Evolutionary conservation across 805 yeast species (phyloP).

Genomic region (Candida succiphila): DNA sequence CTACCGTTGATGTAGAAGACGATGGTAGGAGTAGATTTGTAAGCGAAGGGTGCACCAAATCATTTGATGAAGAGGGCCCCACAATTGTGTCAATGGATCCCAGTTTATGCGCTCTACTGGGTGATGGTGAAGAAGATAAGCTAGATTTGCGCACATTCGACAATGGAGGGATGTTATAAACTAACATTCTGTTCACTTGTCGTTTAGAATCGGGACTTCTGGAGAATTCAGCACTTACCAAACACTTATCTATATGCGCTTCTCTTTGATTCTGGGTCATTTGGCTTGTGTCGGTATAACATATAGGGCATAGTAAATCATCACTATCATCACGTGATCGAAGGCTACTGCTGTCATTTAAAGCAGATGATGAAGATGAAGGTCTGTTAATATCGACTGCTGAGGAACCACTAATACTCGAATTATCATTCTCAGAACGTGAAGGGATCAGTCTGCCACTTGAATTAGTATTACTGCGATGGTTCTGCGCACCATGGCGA

Average conservation of each 20-base stretch:
- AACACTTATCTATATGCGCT: conserved; percentile 62
- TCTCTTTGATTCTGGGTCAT: conserved; percentile 33
- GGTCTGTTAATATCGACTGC: background rate
- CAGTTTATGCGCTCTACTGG: too few relatives aligned
- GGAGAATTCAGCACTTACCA: conserved; percentile 48
- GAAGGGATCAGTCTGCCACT: too few relatives aligned
- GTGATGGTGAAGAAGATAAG: background rate
- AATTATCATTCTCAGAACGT: background rate
- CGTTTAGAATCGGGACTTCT: conserved; percentile 52
- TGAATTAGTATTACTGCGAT: too few relatives aligned
- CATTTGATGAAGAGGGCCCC: background rate
- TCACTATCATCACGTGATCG: conserved; percentile 20
- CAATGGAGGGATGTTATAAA: conserved; percentile 42
- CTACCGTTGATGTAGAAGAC: conserved; percentile 1
- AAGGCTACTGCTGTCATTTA: too few relatives aligned
- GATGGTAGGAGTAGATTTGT: background rate
- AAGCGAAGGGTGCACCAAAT: background rate
- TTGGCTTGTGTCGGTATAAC: conserved; percentile 18
- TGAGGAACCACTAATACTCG: background rate
- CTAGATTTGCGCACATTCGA: too few relatives aligned
- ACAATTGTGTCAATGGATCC: conserved; percentile 1
- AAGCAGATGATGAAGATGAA: conserved; percentile 1
- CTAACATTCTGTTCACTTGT: conserved; percentile 73
- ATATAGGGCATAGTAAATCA: conserved; percentile 34
- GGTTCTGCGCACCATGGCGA: too few relatives aligned